These are phyloP conservation scores for Amanita subjunquillea DNA, from an alignment of 768 basidiomycete species.

Conservation along the genomic window DNA sequence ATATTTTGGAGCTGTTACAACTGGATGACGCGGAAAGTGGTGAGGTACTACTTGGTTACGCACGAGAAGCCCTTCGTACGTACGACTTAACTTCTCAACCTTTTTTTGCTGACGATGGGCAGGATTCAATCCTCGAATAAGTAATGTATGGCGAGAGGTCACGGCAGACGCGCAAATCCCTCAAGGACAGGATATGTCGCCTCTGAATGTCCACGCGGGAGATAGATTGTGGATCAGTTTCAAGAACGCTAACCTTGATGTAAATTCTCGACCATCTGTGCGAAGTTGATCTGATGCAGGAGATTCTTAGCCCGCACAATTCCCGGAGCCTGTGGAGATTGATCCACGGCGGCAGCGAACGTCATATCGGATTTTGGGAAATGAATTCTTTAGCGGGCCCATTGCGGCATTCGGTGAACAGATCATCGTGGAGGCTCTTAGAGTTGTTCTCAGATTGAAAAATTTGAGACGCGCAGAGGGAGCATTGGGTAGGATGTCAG, in stretches of 20 bases:
- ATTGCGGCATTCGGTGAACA: conserved; percentile 25
- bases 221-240: conserved; percentile 30
- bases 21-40: conserved; percentile 20
- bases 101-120: neutral
- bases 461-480: conserved; percentile 38
- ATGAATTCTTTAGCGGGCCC: conserved; percentile 31
- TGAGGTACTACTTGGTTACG: conserved; percentile 34
- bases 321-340: conserved; percentile 28
- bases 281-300: neutral
- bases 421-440: conserved; percentile 32
- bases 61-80: conserved; percentile 41
- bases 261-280: conserved; percentile 6
- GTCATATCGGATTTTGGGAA: conserved; percentile 19
- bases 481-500: conserved; percentile 25
- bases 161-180: conserved; percentile 21
- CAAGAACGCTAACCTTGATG: conserved; percentile 33
- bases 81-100: conserved; percentile 4
- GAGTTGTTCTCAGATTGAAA: conserved; percentile 32
- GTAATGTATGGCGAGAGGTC: conserved; percentile 30
- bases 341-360: conserved; percentile 26
- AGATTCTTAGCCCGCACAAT: conserved; percentile 23
- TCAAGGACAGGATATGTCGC: conserved; percentile 23
- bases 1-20: conserved; percentile 25
- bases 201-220: conserved; percentile 26
- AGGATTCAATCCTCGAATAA: conserved; percentile 30